Base-by-base conservation (phyloP, 257 asterid genomes). In the Petunia secreta region DNA sequence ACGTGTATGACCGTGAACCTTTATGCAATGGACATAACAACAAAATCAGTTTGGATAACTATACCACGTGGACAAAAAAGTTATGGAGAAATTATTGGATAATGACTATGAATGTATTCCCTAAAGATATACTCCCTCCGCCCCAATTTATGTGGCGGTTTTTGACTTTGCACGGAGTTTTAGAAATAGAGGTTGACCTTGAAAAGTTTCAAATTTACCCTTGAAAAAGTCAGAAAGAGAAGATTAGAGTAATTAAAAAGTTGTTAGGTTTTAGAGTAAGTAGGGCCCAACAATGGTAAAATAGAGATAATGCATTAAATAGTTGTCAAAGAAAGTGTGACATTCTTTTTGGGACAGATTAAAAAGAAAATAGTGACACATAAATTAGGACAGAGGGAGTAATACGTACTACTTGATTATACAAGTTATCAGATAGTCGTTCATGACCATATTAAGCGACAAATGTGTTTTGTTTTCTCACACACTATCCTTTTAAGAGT, bases 81-180 rank as follows among this genome's bases (percentile, higher is more conserved):
- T 50, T 8, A 50, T 1, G 58, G 14, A 44, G 1, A 46, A 46
- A 4, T 46, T 52, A 9, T 52, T 52, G 55, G 55, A 11, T 52
- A 52, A 69, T 25, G 77, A 69, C 58, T 44, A 69, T 25, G 48
- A 69, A 69, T 25, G 48, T 69, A 25, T 69, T 15, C 25, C 10
- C 76, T 69, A 69, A 69, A 48, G n/a, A 55, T 55, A 15, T 55
- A 55, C 53, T 48, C 10, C 53, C 53, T 5, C 8, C 25, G 25
- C 25, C 25, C 25, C 25, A 25, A 25, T 25, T 25, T 25, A 25
- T 25, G 25, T 25, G 25, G 15, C 10, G 37, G 40, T 65, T 25
- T 25, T 25, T 25, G 25, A 25, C 25, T 25, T 25, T 25, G 25
- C 25, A 25, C 25, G 25, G 25, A 25, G 25, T 25, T 25, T 25